Evolutionary conservation across 169 alveolate species (phyloP), one percentile per base, ranked within the genome.

Genomic region (Plasmodium coatneyi): DNA sequence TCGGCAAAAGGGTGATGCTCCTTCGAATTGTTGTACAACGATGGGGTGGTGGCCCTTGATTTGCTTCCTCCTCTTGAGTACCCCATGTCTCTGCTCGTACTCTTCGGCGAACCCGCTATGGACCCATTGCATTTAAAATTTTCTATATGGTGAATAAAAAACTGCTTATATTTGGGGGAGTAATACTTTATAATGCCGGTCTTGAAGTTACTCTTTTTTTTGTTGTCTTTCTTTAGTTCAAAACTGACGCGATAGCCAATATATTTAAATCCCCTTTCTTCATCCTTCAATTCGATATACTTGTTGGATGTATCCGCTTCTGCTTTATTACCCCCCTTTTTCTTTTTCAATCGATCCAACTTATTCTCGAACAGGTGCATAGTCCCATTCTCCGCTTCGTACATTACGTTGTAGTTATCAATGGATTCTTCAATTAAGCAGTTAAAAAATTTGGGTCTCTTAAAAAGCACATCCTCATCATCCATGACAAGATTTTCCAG

Each of bases 211-310:
- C 90, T 66, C n/a, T 87, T 87, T 43, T 87, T 87, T 60, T 87
- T 87, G 49, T 87, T 87, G 71, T 87, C 93, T 52, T 56, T 87
- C 81, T 87, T 87, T 87, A 87, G 71, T 22, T 87, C 90, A 76
- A 87, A 79, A 79, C 93, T 87, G 12, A 87, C 93, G 46, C 93
- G 93, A 78, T 87, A 87, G 7, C 93, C 93, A 25, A 87, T 87
- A 66, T 87, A 87, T 60, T 80, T 87, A 66, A 87, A 87, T 4
- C 93, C 93, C 39, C 43, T 87, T 66, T 87, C 93, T 79, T 87
- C 93, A 79, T 87, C 93, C 34, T 87, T 87, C 71, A 87, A 78
- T 78, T 87, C 93, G 49, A 87, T 87, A 30, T 87, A 87, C 25
- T 78, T 79, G 46, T 39, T 66, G 6, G 93, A 78, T 28, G 60